Percentiles rank a stretch among this genome's conserved stretches.
These are phyloP conservation scores for Setaria viridis DNA, from an alignment of 202 grass and related monocot genomes.

Conservation along the genomic window DNA sequence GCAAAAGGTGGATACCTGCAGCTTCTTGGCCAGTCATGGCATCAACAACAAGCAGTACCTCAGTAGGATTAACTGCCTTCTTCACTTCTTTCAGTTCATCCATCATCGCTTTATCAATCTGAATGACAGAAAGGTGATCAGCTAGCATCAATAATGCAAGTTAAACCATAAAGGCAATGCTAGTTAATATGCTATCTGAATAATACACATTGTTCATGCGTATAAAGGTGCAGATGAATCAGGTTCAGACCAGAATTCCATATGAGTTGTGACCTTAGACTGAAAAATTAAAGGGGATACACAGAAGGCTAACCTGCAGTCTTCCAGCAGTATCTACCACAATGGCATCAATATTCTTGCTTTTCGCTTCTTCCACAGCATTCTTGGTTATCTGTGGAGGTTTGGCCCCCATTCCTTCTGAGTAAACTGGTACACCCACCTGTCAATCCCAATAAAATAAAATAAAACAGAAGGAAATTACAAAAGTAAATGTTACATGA, in stretches of 20 bases:
- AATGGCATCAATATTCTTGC: slow-evolving; percentile 85
- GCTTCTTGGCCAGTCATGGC: slow-evolving; percentile 99
- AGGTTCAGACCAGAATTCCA: background rate
- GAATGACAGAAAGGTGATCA: slow-evolving; percentile 37
- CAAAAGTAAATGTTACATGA: background rate
- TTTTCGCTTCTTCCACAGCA: slow-evolving; percentile 84
- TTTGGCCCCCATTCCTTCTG: slow-evolving; percentile 72
- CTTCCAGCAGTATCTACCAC: slow-evolving; percentile 94
- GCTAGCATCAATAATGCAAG: background rate
- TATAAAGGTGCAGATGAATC: background rate
- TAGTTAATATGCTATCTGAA: background rate
- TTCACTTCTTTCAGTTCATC: slow-evolving; percentile 98
- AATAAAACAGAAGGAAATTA: background rate
- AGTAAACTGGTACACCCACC: slow-evolving; percentile 87
- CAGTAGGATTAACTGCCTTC: slow-evolving; percentile 82
- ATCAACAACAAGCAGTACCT: slow-evolving; percentile 98
- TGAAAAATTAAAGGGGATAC: slow-evolving; percentile 31
- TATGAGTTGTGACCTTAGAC: background rate
- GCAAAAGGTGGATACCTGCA: slow-evolving; percentile 63
- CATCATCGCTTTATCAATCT: slow-evolving; percentile 99
- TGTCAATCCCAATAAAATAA: slow-evolving; percentile 41
- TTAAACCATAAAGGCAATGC: background rate
- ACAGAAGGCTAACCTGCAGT: slow-evolving; percentile 66
- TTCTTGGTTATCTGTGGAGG: slow-evolving; percentile 88
- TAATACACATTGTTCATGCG: background rate